Evolutionary conservation across 176 grass and related monocot species (phyloP).

Genomic region (Pontederia crassipes): DNA sequence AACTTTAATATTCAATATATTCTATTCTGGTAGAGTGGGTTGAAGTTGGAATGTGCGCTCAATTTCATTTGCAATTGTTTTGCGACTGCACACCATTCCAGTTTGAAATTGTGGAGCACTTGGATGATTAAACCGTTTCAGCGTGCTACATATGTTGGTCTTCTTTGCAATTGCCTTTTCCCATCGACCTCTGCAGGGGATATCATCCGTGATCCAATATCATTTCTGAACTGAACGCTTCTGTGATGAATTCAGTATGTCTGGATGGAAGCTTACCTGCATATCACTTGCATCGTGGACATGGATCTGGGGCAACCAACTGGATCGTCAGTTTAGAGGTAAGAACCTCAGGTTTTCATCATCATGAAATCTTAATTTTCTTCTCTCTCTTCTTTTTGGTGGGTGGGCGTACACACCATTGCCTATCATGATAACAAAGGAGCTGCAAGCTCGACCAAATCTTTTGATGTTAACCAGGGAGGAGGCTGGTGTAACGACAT

Average conservation of each 20-base stretch:
- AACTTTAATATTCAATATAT: no score
- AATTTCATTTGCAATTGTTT: no score
- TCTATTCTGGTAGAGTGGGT: no score
- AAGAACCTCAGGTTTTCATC: constrained; percentile 9
- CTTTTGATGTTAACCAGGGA: constrained; percentile 36
- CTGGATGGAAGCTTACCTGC: constrained; percentile 86
- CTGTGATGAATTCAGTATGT: constrained; percentile 46
- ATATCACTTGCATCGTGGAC: constrained; percentile 83
- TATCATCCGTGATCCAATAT: neutral
- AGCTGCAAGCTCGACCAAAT: neutral
- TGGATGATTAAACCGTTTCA: no score
- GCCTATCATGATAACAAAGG: neutral
- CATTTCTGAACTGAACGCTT: constrained; percentile 6
- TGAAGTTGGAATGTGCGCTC: no score
- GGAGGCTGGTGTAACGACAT: constrained; percentile 83
- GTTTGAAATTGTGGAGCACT: no score
- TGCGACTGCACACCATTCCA: no score
- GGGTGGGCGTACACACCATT: neutral
- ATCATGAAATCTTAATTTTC: neutral
- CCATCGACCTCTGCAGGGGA: neutral
- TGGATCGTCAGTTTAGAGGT: constrained; percentile 91
- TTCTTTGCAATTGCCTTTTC: neutral
- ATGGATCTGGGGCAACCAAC: constrained; percentile 74
- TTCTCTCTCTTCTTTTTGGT: neutral
- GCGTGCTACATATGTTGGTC: no score